Percentiles rank a stretch among this genome's conserved stretches.
These are phyloP conservation scores for Xylaria sp. DNA, from an alignment of 2,329 filamentous ascomycete species.

Conservation along the genomic window DNA sequence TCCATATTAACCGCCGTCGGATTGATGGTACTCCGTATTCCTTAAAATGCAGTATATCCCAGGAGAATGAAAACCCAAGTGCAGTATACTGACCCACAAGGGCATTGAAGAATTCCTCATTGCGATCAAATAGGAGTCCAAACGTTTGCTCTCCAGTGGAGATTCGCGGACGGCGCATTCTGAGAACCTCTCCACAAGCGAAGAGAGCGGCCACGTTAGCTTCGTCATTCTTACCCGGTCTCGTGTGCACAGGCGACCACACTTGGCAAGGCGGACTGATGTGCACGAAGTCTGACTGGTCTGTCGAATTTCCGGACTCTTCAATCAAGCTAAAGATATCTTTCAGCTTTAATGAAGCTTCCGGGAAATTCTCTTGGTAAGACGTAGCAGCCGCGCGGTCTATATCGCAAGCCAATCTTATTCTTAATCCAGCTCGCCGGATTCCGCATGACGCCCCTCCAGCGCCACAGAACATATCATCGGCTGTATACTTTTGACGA, in stretches of 20 bases:
- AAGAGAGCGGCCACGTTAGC: slow-evolving; percentile 70
- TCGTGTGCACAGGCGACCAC: slow-evolving; percentile 76
- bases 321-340: slow-evolving; percentile 60
- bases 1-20: slow-evolving; percentile 63
- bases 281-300: slow-evolving; percentile 73
- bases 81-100: slow-evolving; percentile 72
- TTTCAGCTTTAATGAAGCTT: slow-evolving; percentile 58
- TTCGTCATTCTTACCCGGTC: slow-evolving; percentile 66
- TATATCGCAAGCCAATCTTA: slow-evolving; percentile 73
- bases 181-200: slow-evolving; percentile 63
- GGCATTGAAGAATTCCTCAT: slow-evolving; percentile 64
- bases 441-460: slow-evolving; percentile 78
- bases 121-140: slow-evolving; percentile 66
- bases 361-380: slow-evolving; percentile 68
- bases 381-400: slow-evolving; percentile 65
- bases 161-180: slow-evolving; percentile 69
- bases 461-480: slow-evolving; percentile 78
- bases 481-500: slow-evolving; percentile 70
- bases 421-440: slow-evolving; percentile 62
- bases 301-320: slow-evolving; percentile 38
- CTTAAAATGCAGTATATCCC: slow-evolving; percentile 67
- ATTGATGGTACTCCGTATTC: slow-evolving; percentile 62
- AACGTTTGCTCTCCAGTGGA: slow-evolving; percentile 82
- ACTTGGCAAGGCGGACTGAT: slow-evolving; percentile 80
- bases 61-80: slow-evolving; percentile 74